These are phyloP conservation scores for Chlorella sp. DNA, from an alignment of 139 green algal species.

Conservation along the genomic window DNA sequence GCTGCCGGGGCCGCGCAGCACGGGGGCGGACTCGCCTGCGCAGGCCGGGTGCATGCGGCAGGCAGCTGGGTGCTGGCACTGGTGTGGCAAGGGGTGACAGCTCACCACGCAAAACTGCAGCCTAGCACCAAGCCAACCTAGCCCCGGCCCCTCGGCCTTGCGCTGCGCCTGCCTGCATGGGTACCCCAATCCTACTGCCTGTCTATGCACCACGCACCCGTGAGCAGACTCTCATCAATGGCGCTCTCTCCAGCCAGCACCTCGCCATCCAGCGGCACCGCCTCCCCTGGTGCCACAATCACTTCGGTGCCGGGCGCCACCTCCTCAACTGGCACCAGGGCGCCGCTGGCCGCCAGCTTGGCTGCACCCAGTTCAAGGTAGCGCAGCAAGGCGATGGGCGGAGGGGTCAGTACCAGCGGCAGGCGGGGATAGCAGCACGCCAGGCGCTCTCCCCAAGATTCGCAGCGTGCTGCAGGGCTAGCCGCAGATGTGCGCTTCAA, in stretches of 20 bases:
- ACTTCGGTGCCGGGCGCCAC: constrained; percentile 45
- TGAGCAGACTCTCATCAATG: constrained; percentile 83
- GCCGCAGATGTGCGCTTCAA: not conserved
- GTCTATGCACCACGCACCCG: constrained; percentile 54
- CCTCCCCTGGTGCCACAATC: constrained; percentile 68
- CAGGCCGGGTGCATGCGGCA: not conserved
- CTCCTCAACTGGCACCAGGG: constrained; percentile 16
- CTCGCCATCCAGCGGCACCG: constrained; percentile 77
- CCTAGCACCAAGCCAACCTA: too few relatives aligned
- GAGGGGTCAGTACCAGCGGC: not conserved
- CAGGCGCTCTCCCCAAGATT: too few relatives aligned
- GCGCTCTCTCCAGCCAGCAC: constrained; percentile 61
- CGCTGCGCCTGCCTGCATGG: too few relatives aligned
- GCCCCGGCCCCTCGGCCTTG: too few relatives aligned
- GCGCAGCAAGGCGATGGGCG: not conserved
- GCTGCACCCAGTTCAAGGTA: not conserved
- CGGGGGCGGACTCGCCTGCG: constrained; percentile 49
- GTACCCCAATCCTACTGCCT: too few relatives aligned
- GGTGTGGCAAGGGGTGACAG: not conserved
- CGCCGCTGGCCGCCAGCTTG: constrained; percentile 40
- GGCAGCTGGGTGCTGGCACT: not conserved
- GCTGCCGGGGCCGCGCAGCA: constrained; percentile 57
- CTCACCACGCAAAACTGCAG: not conserved
- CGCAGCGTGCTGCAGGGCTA: not conserved
- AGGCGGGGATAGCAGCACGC: too few relatives aligned